These are phyloP conservation scores for Lantana camara DNA, from an alignment of 257 asterid species.

Conservation along the genomic window DNA sequence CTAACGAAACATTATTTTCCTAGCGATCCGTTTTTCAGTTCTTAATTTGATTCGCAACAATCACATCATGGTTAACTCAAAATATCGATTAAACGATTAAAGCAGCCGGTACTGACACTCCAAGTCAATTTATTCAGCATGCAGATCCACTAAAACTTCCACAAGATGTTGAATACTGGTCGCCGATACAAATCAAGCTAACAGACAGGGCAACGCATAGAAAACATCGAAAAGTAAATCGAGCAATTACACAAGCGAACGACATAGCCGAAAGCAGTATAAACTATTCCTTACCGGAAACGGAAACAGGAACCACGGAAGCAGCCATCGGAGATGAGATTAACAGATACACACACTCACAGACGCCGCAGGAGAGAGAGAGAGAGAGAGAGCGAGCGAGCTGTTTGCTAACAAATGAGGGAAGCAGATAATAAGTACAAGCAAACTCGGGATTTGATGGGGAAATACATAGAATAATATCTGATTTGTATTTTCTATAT, in stretches of 20 bases:
- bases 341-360: slow-evolving; percentile 8
- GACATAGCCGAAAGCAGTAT: neutral
- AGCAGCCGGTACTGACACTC: no score
- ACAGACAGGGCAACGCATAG: neutral
- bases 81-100: no score
- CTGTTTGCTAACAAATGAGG: neutral
- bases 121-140: no score
- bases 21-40: no score
- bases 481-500: neutral
- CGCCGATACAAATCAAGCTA: neutral
- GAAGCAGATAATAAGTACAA: slow-evolving; percentile 15
- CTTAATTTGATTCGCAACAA: no score
- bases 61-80: no score
- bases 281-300: slow-evolving; percentile 47
- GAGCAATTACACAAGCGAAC: neutral
- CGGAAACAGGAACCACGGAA: slow-evolving; percentile 42
- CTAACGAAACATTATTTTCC: no score
- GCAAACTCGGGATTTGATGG: slow-evolving; percentile 15
- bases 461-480: neutral
- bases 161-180: neutral
- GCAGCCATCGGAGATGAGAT: slow-evolving; percentile 51
- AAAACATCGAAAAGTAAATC: slow-evolving; percentile 2
- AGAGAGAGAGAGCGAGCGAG: slow-evolving; percentile 1
- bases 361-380: slow-evolving; percentile 23
- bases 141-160: slow-evolving; percentile 7